Base-by-base conservation (phyloP, 73 alveolate species). In the Uronychia setigera region DNA sequence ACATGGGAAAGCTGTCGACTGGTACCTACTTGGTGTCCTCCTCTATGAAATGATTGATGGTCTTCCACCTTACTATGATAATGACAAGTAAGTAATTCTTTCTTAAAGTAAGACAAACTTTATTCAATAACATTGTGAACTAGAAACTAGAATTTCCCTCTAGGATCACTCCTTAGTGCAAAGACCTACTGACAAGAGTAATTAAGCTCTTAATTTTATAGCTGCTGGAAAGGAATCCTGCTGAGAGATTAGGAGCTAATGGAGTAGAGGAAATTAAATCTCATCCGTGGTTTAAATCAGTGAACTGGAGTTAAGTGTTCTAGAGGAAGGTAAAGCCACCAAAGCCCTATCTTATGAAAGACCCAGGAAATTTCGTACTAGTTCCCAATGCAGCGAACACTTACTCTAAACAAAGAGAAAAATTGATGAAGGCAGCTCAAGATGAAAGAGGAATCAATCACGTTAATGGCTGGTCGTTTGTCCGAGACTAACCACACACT, bases 1-100 rank as follows among this genome's bases (percentile, higher is more conserved):
- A 13, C 99, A 96, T 93, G 98, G 98, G 5, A 96, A 93, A 81
- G 88, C 97, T 0, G 98, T 96, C 13, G 99, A 96, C 87, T 96
- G 99, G 99, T 96, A 96, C 82, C 85, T 93, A 74, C 85, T 96
- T 46, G 99, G 99, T 1, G 99, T 95, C 27, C 83, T 96, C 31
- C 85, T 95, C 35, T 96, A 95, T 91, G 99, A 96, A 83, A 91
- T 95, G 98, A 81, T 96, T 29, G 96, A 91, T 29, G 98, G 98
- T 0, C 79, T 92, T 28, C 98, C 99, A 13, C 99, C 99, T n/a
- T 96, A 91, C 87, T 96, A 87, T 81, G 93, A 95, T 28, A 91
- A 80, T 31, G 91, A 94, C 76, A 93, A 91, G 89, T 93, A 96
- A 57, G 92, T 82, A 32, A 46, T 19, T 46, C n/a, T 19, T 46